phyloP scores from a whole-genome alignment of 805 yeast genomes.

The Lipomyces chichibuensis region DNA sequence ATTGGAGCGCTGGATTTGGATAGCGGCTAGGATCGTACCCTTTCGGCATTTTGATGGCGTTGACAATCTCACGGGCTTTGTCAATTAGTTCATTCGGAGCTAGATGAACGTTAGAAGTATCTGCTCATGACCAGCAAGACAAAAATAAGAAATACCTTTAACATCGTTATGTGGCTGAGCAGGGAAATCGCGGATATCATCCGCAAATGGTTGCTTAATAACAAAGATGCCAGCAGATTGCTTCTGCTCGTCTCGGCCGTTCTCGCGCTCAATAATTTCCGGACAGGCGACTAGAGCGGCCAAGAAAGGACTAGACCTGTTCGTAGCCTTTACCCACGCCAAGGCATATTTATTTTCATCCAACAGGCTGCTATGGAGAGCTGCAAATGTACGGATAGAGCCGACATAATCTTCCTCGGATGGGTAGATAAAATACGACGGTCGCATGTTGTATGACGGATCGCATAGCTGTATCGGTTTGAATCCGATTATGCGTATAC shows the following conservation, averaged over 20 bases:
- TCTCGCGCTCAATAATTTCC: constrained; percentile 43
- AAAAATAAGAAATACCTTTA: not conserved
- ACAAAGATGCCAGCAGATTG: constrained; percentile 75
- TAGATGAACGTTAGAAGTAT: not conserved
- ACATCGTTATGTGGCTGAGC: constrained; percentile 16
- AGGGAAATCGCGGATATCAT: constrained; percentile 74
- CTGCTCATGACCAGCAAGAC: not conserved
- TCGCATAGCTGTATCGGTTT: constrained; percentile 50
- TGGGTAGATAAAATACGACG: constrained; percentile 69
- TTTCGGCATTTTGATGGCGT: constrained; percentile 50
- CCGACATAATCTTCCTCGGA: constrained; percentile 62
- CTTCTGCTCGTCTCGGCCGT: constrained; percentile 33
- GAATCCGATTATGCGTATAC: constrained; percentile 70
- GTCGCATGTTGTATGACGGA: constrained; percentile 55
- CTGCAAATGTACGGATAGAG: constrained; percentile 66
- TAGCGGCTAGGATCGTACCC: constrained; percentile 62
- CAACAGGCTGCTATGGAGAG: constrained; percentile 64
- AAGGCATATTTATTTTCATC: constrained; percentile 61
- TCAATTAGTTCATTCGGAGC: constrained; percentile 39
- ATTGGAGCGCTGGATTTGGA: constrained; percentile 67
- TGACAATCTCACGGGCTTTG: constrained; percentile 43
- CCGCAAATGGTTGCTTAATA: constrained; percentile 69
- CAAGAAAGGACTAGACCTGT: constrained; percentile 57
- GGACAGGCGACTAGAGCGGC: constrained; percentile 60
- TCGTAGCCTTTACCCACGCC: constrained; percentile 69